Conservation (phyloP, 202 grass and related monocot genomes). For the Setaria viridis region DNA sequence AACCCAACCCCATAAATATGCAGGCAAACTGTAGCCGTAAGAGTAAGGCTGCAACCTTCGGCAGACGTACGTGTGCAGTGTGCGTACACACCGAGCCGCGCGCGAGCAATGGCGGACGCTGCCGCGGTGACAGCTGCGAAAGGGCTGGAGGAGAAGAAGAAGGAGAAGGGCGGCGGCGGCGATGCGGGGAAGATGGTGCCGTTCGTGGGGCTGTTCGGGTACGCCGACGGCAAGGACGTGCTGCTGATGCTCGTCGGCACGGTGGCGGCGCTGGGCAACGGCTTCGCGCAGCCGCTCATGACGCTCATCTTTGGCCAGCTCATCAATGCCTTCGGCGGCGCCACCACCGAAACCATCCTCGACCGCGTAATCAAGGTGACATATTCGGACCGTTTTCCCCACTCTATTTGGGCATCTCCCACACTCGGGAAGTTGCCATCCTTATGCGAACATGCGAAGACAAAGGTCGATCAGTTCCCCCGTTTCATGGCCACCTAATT, state of each 20-base stretch:
- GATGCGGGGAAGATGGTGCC: constrained; percentile 46
- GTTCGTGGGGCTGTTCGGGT: constrained; percentile 57
- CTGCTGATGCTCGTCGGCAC: constrained; percentile 67
- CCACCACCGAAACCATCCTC: constrained; percentile 43
- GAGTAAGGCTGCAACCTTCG: too few species aligned
- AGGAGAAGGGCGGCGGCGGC: constrained; percentile 2
- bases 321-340: constrained; percentile 72
- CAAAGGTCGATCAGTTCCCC: not conserved
- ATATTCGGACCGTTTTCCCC: too few species aligned
- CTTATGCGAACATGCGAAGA: too few species aligned
- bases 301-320: constrained; percentile 75
- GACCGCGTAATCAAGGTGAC: constrained; percentile 65
- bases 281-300: constrained; percentile 78
- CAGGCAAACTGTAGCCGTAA: too few species aligned
- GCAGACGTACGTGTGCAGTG: too few species aligned
- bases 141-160: not conserved
- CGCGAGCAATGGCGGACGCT: constrained; percentile 28
- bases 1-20: too few species aligned
- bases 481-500: not conserved
- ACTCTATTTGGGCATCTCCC: too few species aligned
- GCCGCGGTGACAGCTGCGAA: not conserved
- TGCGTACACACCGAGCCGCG: not conserved
- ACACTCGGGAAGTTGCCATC: too few species aligned
- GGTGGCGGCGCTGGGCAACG: constrained; percentile 60
- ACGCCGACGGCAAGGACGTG: constrained; percentile 62